Base-by-base conservation (phyloP, 148 eudicot genomes). In the Vaccinium vitisidaea region DNA sequence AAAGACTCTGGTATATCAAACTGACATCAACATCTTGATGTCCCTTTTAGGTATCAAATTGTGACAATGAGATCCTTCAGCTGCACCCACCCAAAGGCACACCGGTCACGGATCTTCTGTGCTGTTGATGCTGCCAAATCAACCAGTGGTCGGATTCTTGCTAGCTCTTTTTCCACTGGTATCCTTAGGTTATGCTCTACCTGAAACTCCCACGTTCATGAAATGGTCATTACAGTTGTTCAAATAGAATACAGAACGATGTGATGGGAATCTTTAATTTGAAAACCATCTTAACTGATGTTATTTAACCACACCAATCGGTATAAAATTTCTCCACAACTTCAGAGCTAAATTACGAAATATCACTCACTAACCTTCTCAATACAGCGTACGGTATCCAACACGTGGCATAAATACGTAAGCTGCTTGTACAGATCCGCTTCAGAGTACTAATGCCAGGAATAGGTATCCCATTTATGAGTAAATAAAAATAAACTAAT, bases 1-100 rank as follows among this genome's bases (percentile, higher is more conserved):
- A 63, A 12, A 30, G 23, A 74, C 25, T 48, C 36, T 46, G 83
- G 63, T 15, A 67, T 67, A 81, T 81, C 21, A 23, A 25, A 8
- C 56, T 9, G 80, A 77, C 80, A 27, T 78, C 82, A 79, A 39
- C 23, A n/a, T 53, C 82, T 79, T 79, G 23, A 15, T 56, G 82
- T 4, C 18, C n/a, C 67, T 25, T 55, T 14, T n/a, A 80, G 53
- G 15, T 18, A 73, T 88, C 88, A 91, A 65, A 89, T 84, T 8
- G 90, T 74, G 69, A 88, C 90, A 85, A 89, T 83, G 5, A 97
- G 92, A 76, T 93, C 95, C 76, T 89, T 85, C 48, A 97, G 89
- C 79, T 93, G 93, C 81, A 97, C 96, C 99, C 99, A 97, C 43
- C 99, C 98, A 91, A 94, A 97, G 53, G 95, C 95, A 84, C 99